Conservation (phyloP, 2,329 filamentous ascomycete genomes). For the Blastomyces parvus region DNA sequence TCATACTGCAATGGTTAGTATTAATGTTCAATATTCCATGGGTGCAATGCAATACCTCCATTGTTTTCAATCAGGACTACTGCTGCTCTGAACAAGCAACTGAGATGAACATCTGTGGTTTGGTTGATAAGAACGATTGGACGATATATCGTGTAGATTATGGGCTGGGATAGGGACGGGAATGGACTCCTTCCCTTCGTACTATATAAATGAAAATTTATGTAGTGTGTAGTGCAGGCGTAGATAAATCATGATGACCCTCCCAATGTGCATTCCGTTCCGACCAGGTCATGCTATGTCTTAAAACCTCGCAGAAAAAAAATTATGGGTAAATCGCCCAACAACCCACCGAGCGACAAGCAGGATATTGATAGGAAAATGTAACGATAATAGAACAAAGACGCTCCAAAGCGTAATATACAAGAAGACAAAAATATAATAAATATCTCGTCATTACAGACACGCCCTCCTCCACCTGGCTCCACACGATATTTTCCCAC, state of each 20-base stretch:
- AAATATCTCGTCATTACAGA: background rate
- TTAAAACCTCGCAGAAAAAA: too few relatives aligned
- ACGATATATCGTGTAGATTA: too few relatives aligned
- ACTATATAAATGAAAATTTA: too few relatives aligned
- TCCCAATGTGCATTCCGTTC: background rate
- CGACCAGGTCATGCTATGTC: background rate
- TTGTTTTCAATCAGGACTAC: too few relatives aligned
- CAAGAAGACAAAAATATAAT: background rate
- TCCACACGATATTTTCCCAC: background rate
- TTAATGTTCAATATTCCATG: too few relatives aligned
- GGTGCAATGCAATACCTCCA: too few relatives aligned
- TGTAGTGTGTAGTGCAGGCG: too few relatives aligned
- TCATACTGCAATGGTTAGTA: too few relatives aligned
- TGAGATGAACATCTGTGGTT: too few relatives aligned
- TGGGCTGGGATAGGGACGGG: background rate
- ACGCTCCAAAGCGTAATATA: background rate
- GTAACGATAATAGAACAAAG: background rate
- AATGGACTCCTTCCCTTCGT: too few relatives aligned
- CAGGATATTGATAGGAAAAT: background rate
- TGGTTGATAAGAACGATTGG: too few relatives aligned
- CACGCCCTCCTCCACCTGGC: background rate
- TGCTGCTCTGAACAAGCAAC: too few relatives aligned
- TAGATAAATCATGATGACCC: background rate
- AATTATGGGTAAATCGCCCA: background rate
- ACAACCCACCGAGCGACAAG: background rate